Percentiles rank a stretch among this genome's conserved stretches.
Evolutionary conservation across 1,284 basidiomycete species (phyloP).

Genomic region (Apiotrichum akiyoshidainum): DNA sequence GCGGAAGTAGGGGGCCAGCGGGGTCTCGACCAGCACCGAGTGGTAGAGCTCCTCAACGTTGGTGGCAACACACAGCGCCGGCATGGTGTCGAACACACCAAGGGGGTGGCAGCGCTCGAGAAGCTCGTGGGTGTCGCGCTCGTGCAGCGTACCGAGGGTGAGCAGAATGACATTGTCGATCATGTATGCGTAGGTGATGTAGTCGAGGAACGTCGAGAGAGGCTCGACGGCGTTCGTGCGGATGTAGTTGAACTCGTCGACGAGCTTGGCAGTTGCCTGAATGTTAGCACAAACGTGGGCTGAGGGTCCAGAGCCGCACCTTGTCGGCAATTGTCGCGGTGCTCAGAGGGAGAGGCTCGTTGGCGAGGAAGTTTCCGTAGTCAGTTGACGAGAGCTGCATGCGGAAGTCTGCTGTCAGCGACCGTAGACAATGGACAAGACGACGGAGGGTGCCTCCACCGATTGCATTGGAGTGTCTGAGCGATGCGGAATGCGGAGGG

Average conservation of each 20-base stretch:
- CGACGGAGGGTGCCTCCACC: too few species aligned
- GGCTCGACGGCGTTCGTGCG: conserved; percentile 87
- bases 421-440: background rate
- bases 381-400: conserved; percentile 93
- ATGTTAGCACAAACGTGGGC: conserved; percentile 1
- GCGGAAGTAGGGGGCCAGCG: conserved; percentile 94
- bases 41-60: conserved; percentile 99
- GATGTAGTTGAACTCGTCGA: conserved; percentile 95
- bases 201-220: conserved; percentile 90
- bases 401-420: conserved; percentile 66
- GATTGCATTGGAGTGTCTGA: too few species aligned
- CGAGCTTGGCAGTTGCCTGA: conserved; percentile 81
- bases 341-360: conserved; percentile 91
- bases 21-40: conserved; percentile 94
- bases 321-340: conserved; percentile 94
- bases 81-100: conserved; percentile 97
- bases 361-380: conserved; percentile 97
- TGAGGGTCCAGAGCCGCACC: conserved; percentile 23
- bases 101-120: conserved; percentile 95
- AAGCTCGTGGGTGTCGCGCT: conserved; percentile 95
- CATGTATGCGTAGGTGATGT: conserved; percentile 98
- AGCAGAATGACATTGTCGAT: conserved; percentile 98
- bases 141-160: conserved; percentile 96
- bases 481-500: background rate
- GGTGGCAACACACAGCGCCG: conserved; percentile 96